Evolutionary conservation across 2,329 filamentous ascomycete species (phyloP).

Genomic region (Aspergillus melleus): DNA sequence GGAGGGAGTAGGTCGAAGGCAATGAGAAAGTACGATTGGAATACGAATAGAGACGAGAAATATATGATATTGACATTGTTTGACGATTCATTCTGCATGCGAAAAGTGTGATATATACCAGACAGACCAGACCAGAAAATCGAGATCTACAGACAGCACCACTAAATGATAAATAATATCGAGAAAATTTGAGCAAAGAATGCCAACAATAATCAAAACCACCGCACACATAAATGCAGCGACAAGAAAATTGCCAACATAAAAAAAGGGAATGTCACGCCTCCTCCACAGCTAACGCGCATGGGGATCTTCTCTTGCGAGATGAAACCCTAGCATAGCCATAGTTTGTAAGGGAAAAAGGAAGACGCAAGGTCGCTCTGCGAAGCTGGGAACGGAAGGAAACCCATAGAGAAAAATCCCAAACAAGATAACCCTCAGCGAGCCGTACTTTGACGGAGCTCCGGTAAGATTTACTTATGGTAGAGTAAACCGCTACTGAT

Average conservation of each 20-base stretch:
- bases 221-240: conserved; percentile 8
- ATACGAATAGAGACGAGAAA: not conserved
- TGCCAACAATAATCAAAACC: not conserved
- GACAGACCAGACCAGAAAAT: too few species aligned
- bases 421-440: conserved; percentile 51
- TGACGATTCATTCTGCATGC: not conserved
- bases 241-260: not conserved
- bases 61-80: not conserved
- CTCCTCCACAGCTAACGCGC: conserved; percentile 50
- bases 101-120: not conserved
- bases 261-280: conserved; percentile 39
- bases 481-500: conserved; percentile 55
- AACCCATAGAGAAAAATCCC: conserved; percentile 44
- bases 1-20: too few species aligned
- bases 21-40: not conserved
- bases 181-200: not conserved
- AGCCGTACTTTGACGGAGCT: conserved; percentile 49
- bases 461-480: conserved; percentile 49
- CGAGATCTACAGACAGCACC: not conserved
- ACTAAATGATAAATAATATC: not conserved
- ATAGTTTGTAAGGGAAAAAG: conserved; percentile 48
- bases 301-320: conserved; percentile 37
- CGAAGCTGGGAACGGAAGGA: conserved; percentile 53
- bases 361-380: conserved; percentile 41
- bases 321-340: conserved; percentile 46